phyloP scores from a whole-genome alignment of 2,329 filamentous ascomycete genomes.

The Neonectria coccinea region DNA sequence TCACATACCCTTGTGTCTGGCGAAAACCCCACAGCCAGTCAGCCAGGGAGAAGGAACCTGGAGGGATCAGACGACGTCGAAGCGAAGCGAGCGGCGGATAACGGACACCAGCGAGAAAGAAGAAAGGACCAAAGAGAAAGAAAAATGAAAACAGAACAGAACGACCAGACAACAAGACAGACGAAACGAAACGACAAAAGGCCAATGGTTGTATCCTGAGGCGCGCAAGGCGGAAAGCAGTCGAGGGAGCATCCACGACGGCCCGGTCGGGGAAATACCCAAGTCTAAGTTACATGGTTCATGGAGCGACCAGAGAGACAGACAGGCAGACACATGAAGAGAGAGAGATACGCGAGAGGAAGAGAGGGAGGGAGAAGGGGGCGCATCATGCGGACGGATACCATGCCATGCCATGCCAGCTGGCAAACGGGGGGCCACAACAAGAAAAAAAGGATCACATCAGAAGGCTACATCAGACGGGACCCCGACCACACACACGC shows the following conservation, averaged over 20 bases:
- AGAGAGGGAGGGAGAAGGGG: neutral
- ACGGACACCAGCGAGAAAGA: neutral
- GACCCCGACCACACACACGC: neutral
- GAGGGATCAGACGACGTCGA: slow-evolving; percentile 22
- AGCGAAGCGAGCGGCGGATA: slow-evolving; percentile 1
- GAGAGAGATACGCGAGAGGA: neutral
- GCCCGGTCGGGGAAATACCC: slow-evolving; percentile 15
- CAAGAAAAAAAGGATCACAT: neutral
- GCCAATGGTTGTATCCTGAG: slow-evolving; percentile 23
- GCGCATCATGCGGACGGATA: neutral
- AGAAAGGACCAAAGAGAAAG: slow-evolving; percentile 14
- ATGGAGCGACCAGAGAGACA: neutral
- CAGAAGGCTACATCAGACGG: neutral
- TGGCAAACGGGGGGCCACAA: neutral
- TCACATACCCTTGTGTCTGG: neutral
- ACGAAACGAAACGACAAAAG: slow-evolving; percentile 32
- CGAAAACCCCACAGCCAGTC: slow-evolving; percentile 5
- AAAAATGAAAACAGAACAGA: slow-evolving; percentile 14
- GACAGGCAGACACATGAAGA: neutral
- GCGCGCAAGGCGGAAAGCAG: slow-evolving; percentile 15
- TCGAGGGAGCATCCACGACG: slow-evolving; percentile 24
- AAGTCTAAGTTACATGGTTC: neutral
- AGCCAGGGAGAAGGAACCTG: slow-evolving; percentile 7
- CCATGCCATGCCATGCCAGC: neutral
- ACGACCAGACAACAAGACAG: slow-evolving; percentile 27